Percentiles rank a stretch among this genome's conserved stretches.
Conservation (phyloP, 495 filamentous ascomycete species). For the Penicillium lividum region DNA sequence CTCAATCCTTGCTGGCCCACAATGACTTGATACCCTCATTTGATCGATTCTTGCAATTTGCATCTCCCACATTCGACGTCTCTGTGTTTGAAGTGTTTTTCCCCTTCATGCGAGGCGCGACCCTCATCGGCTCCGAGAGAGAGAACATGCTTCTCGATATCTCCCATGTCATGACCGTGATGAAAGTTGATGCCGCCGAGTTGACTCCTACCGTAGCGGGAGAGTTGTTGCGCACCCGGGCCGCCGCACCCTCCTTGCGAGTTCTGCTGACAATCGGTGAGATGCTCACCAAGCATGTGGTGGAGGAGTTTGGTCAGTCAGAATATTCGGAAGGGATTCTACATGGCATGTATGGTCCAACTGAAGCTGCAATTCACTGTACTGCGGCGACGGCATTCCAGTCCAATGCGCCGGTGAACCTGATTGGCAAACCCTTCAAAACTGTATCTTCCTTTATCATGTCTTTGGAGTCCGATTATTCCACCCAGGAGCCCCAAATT, state of each 20-base stretch:
- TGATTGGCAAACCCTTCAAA: slow-evolving; percentile 71
- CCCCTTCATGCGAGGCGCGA: slow-evolving; percentile 66
- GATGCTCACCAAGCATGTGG: slow-evolving; percentile 73
- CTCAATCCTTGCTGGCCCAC: slow-evolving; percentile 77
- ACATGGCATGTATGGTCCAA: slow-evolving; percentile 86
- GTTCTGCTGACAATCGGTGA: slow-evolving; percentile 82
- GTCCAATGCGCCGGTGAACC: slow-evolving; percentile 52
- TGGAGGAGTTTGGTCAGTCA: slow-evolving; percentile 68
- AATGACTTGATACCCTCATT: slow-evolving; percentile 71
- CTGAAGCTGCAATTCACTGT: slow-evolving; percentile 81
- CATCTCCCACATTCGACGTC: slow-evolving; percentile 84
- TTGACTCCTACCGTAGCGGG: slow-evolving; percentile 79
- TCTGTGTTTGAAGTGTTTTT: slow-evolving; percentile 91
- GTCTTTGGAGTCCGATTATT: slow-evolving; percentile 32
- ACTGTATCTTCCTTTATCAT: slow-evolving; percentile 77
- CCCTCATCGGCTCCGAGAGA: slow-evolving; percentile 68
- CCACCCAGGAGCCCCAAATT: slow-evolving; percentile 39
- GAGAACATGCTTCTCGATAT: slow-evolving; percentile 68
- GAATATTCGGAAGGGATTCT: slow-evolving; percentile 51
- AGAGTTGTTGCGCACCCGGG: slow-evolving; percentile 61
- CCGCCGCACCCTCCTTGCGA: slow-evolving; percentile 60
- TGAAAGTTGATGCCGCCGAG: slow-evolving; percentile 78
- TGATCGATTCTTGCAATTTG: slow-evolving; percentile 80
- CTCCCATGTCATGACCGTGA: slow-evolving; percentile 56
- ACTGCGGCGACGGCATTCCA: slow-evolving; percentile 54